A percentile compares a stretch with the other conserved stretches of the same genome.
Evolutionary conservation across 2,329 filamentous ascomycete genomes (phyloP).

Genomic region (Aspergillus sp.): DNA sequence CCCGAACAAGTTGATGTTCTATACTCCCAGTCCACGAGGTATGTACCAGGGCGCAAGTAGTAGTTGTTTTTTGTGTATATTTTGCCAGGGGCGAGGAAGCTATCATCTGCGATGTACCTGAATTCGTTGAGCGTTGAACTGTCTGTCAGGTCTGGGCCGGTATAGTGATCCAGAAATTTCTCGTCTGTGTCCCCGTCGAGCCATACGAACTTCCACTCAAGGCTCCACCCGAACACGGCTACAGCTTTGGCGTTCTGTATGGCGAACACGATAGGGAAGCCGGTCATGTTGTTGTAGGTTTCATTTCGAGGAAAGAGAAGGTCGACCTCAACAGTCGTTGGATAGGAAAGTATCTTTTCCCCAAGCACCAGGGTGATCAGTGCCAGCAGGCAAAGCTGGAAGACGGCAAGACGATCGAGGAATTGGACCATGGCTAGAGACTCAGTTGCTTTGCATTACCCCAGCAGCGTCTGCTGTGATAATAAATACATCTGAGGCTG

Average conservation of each 20-base stretch:
- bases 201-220: background rate
- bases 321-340: constrained; percentile 2
- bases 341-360: background rate
- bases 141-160: background rate
- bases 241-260: constrained; percentile 4
- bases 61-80: background rate
- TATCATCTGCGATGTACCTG: background rate
- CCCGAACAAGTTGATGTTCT: background rate
- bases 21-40: background rate
- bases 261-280: constrained; percentile 3
- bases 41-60: background rate
- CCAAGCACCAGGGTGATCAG: background rate
- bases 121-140: background rate
- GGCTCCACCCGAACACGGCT: background rate
- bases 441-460: too few relatives aligned
- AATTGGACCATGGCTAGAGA: background rate
- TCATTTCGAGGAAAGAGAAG: constrained; percentile 3
- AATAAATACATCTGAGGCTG: too few relatives aligned
- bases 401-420: background rate
- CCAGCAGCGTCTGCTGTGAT: too few relatives aligned
- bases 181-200: background rate
- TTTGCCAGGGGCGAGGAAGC: background rate
- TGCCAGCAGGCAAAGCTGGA: background rate
- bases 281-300: constrained; percentile 7
- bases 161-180: background rate